Conservation (phyloP, 352 stramenopile genomes). For the Pythium apleroticum region DNA sequence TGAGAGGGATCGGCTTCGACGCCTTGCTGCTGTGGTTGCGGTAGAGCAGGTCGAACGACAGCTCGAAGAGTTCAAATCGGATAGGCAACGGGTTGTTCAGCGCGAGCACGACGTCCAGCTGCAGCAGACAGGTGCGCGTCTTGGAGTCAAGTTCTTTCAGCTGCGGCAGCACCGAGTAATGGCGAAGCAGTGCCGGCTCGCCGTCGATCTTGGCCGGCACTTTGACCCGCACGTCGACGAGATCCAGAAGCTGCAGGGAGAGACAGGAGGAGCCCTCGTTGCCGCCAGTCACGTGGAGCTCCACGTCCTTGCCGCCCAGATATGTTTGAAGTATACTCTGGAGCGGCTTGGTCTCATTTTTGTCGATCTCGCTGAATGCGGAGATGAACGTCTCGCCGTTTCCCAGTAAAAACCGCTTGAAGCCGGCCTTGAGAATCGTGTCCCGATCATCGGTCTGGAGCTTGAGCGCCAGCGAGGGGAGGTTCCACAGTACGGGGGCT, state of each 20-base stretch:
- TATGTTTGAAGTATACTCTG: conserved; percentile 72
- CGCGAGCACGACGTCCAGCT: conserved; percentile 65
- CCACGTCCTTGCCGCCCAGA: conserved; percentile 58
- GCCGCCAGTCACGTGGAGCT: conserved; percentile 52
- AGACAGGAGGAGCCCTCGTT: conserved; percentile 58
- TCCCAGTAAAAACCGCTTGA: conserved; percentile 72
- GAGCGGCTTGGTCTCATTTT: conserved; percentile 59
- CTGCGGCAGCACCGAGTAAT: conserved; percentile 54
- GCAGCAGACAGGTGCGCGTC: conserved; percentile 64
- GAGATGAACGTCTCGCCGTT: conserved; percentile 77
- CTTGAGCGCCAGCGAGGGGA: conserved; percentile 63
- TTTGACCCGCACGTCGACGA: conserved; percentile 58
- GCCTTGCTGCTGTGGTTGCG: conserved; percentile 13
- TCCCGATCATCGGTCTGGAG: conserved; percentile 39
- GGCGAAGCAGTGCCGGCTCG: conserved; percentile 62
- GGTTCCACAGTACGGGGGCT: conserved; percentile 68
- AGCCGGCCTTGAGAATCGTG: conserved; percentile 60
- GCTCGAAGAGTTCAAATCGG: conserved; percentile 63
- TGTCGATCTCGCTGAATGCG: conserved; percentile 67
- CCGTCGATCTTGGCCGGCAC: conserved; percentile 73
- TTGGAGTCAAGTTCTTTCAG: conserved; percentile 80
- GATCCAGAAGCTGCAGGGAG: conserved; percentile 65
- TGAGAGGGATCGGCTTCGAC: conserved; percentile 35
- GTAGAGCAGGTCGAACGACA: conserved; percentile 75
- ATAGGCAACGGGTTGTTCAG: conserved; percentile 84